Percentiles rank a stretch among this genome's conserved stretches.
Conservation (phyloP, 768 basidiomycete species). For the Mycena vulgaris region DNA sequence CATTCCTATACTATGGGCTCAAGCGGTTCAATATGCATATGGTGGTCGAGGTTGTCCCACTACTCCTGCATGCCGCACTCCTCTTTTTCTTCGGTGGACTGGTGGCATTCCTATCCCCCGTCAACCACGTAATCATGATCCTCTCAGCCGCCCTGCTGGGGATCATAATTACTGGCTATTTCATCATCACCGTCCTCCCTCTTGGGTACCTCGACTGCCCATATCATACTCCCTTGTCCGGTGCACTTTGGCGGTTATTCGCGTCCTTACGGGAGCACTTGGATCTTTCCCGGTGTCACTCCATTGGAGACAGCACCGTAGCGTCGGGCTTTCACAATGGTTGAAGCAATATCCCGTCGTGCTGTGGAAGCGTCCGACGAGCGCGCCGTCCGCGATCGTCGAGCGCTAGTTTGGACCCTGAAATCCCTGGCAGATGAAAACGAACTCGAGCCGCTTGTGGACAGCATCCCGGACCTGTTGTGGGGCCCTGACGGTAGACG, state of each 20-base stretch:
- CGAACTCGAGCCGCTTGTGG: conserved; percentile 1
- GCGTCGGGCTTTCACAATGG: conserved; percentile 2
- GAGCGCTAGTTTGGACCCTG: neutral
- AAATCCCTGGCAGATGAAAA: conserved; percentile 8
- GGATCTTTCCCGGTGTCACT: no score
- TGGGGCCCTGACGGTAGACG: conserved; percentile 4
- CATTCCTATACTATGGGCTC: conserved; percentile 26
- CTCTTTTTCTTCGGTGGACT: conserved; percentile 19
- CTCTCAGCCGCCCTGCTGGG: no score
- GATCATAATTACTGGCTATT: no score
- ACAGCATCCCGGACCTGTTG: neutral
- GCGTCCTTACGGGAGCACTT: neutral
- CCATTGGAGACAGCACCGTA: neutral
- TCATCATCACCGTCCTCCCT: conserved; percentile 15
- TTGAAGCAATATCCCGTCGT: neutral
- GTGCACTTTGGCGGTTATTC: neutral
- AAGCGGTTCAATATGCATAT: conserved; percentile 18
- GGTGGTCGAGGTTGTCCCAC: conserved; percentile 11
- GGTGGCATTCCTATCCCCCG: conserved; percentile 3
- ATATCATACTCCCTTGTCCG: conserved; percentile 13
- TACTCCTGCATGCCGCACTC: conserved; percentile 15
- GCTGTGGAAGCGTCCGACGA: neutral
- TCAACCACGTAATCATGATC: neutral
- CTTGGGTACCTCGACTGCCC: no score
- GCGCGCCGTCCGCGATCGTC: neutral